Evolutionary conservation across 495 filamentous ascomycete species (phyloP).

Genomic region (Lasiosphaeria hispida): DNA sequence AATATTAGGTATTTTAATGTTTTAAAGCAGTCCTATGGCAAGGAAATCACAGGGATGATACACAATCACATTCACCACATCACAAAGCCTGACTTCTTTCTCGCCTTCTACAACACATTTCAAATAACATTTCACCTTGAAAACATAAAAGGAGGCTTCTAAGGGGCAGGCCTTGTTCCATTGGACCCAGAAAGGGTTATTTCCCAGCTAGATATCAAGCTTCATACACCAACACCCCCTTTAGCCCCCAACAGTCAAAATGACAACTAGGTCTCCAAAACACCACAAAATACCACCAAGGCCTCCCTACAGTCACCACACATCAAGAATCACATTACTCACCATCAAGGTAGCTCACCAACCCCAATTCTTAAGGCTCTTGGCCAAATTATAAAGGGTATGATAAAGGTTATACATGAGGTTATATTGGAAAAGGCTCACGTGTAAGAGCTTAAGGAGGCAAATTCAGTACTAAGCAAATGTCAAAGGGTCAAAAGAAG

Average conservation of each 20-base stretch:
- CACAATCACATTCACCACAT: slow-evolving; percentile 4
- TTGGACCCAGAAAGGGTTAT: slow-evolving; percentile 16
- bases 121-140: neutral
- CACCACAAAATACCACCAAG: no score
- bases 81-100: slow-evolving; percentile 16
- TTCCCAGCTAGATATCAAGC: slow-evolving; percentile 9
- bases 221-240: slow-evolving; percentile 6
- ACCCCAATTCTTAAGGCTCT: no score
- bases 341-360: no score
- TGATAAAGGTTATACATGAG: no score
- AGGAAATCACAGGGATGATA: slow-evolving; percentile 6
- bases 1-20: neutral
- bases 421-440: no score
- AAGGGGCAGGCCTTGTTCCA: slow-evolving; percentile 16
- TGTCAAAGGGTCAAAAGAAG: no score
- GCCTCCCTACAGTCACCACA: no score
- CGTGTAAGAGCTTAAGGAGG: no score
- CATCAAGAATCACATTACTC: no score
- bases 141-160: slow-evolving; percentile 10
- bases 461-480: no score
- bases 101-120: slow-evolving; percentile 9
- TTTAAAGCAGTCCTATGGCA: neutral
- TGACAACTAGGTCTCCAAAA: neutral
- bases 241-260: neutral
- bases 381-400: no score